phyloP scores from a whole-genome alignment of 129 eudicot genomes.

The Flaveria linearis region DNA sequence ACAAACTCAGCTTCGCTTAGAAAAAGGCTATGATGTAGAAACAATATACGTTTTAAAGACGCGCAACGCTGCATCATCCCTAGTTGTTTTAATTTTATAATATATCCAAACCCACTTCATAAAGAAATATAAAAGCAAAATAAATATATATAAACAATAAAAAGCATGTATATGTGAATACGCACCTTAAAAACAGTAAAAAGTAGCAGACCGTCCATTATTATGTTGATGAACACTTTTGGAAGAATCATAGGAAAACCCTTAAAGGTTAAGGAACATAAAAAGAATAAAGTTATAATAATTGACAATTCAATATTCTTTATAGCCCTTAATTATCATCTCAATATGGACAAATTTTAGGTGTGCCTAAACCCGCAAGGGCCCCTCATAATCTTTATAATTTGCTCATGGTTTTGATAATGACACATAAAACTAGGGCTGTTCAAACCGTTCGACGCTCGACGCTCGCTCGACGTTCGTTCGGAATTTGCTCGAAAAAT shows the following conservation, averaged over 20 bases:
- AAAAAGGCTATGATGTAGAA: too few species aligned
- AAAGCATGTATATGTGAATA: too few species aligned
- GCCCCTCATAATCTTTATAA: conserved; percentile 3
- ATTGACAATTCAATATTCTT: not conserved
- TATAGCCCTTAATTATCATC: not conserved
- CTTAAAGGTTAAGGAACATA: not conserved
- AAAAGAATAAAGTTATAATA: not conserved
- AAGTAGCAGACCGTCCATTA: not conserved
- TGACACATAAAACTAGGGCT: not conserved
- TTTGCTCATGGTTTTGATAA: not conserved
- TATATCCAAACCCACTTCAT: not conserved
- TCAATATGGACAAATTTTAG: not conserved
- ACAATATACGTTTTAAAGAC: too few species aligned
- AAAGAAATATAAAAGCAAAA: too few species aligned
- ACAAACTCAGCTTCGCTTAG: too few species aligned
- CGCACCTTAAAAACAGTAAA: too few species aligned
- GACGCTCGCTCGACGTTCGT: too few species aligned
- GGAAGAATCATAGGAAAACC: not conserved
- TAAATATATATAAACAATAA: too few species aligned
- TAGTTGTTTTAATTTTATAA: too few species aligned
- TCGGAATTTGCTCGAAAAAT: too few species aligned
- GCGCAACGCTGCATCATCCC: too few species aligned
- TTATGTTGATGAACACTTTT: not conserved
- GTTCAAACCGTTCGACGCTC: too few species aligned
- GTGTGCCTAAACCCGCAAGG: not conserved